Evolutionary conservation across 2,329 filamentous ascomycete species (phyloP), one percentile per base, ranked within the genome.

Genomic region (Talaromyces sp.): DNA sequence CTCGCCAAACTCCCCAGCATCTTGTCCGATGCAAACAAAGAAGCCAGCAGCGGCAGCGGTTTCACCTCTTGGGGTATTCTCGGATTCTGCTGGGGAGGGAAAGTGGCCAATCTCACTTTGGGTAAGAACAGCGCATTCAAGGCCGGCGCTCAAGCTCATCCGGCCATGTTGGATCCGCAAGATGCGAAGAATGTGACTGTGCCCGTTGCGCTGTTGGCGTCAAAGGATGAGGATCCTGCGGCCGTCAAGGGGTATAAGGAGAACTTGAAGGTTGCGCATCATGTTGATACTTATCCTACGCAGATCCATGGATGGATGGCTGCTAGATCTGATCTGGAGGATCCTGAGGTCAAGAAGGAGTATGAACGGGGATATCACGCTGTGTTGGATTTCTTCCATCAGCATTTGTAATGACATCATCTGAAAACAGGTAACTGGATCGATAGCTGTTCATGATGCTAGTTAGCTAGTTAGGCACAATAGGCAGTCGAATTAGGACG

Each of bases 51-150:
- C 31, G 71, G 66, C 19, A 57, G 39, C 11, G 65, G 84, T 65
- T 74, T 75, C 53, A 10, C 33, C 7, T 45, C 57, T 1, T 86
- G 83, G 82, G 83, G 79, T 2, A 77, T 86, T 45, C 68, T 86
- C 25, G 84, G 84, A 13, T 84, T 76, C 77, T 86, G 84, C 77
- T 85, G 81, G 81, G 80, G 80, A 45, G 79, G 77, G 19, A 74
- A 84, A 77, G 83, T 85, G 63, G 78, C 81, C 50, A 80, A 80
- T 58, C 73, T 84, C 33, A 73, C 77, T n/a, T 77, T 78, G 3
- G 75, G 78, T 56, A 65, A 78, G 58, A 78, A 76, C 43, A 81
- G 80, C 21, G 66, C 63, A 53, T 85, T 85, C 76, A 84, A 83
- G 71, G 81, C 78, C 15, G 82, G 78, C 2, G 83, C 77, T 9